Evolutionary conservation across 805 yeast species (phyloP), one percentile per base, ranked within the genome.

Genomic region (Pichia nakasei): DNA sequence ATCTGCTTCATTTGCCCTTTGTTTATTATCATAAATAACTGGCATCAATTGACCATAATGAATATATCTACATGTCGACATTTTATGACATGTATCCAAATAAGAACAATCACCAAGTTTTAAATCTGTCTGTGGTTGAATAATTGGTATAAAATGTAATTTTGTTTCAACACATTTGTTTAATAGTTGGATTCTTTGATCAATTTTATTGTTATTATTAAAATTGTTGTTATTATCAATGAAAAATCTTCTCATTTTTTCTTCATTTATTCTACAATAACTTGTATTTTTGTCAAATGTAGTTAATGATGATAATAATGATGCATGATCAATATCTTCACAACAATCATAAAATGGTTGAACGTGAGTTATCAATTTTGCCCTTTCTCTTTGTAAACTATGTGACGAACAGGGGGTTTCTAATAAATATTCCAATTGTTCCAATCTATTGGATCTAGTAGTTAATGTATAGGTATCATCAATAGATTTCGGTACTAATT

Each of bases 61-160:
- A 32, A 86, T 69, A 57, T 84, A 89, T 21, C 93, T 69, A 61
- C 97, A 89, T 9, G 78, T 68, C 47, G 76, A 77, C 59, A 85
- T 73, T 61, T 87, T 87, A 64, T 85, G 96, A 58, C 97, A 89
- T 1, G 97, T 88, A 58, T 89, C 97, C 47, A 89, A 69, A 58
- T 89, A 89, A 9, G 96, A 88, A 59, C 97, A 89, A 61, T 89
- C 97, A 1, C 96, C 97, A 8, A 86, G 59, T 17, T 70, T 64
- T 2, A 64, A 43, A 54, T 91, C 97, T 0, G 96, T 87, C 45
- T 76, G 80, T 15, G 59, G 44, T 47, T 74, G 76, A 26, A 75
- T 61, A 26, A 75, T 64, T 12, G 81, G 81, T n/a, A 76, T 64
- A 51, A 68, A 75, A 57, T 77, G 83, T 43, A 72, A 70, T 43